These are phyloP conservation scores for Dacryopinax primogenitus DNA, from an alignment of 768 basidiomycete species.

Conservation along the genomic window DNA sequence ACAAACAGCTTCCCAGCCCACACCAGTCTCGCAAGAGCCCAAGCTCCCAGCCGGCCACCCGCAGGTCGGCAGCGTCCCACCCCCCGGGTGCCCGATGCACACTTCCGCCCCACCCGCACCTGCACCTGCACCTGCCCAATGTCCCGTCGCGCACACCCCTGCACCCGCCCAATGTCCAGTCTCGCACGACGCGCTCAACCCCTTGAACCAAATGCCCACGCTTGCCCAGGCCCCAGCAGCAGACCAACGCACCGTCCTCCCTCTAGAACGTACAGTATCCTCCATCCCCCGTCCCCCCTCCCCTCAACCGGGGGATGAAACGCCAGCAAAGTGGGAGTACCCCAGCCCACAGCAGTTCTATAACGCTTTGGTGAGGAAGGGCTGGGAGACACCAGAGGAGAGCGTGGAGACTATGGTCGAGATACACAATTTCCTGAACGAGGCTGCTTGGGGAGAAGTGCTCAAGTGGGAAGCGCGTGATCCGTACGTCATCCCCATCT, in stretches of 20 bases:
- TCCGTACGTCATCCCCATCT: conserved; percentile 33
- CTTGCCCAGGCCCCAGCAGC: conserved; percentile 56
- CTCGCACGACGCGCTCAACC: conserved; percentile 39
- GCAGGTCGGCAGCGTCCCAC: conserved; percentile 13
- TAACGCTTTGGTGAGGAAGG: conserved; percentile 90
- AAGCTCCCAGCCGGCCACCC: not conserved
- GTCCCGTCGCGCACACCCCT: conserved; percentile 10
- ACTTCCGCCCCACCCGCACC: conserved; percentile 6
- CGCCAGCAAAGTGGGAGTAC: conserved; percentile 61
- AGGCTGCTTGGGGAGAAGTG: conserved; percentile 92
- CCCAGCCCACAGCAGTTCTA: conserved; percentile 97
- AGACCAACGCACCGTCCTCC: conserved; percentile 45
- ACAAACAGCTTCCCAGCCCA: conserved; percentile 1
- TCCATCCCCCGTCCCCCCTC: conserved; percentile 60
- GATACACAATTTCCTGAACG: conserved; percentile 96
- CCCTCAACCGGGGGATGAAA: conserved; percentile 30
- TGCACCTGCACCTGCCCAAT: conserved; percentile 13
- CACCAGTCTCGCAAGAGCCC: not conserved
- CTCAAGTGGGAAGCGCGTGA: conserved; percentile 77
- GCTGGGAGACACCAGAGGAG: conserved; percentile 94
- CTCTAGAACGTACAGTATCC: conserved; percentile 61
- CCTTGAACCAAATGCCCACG: conserved; percentile 76
- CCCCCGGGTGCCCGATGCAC: conserved; percentile 25
- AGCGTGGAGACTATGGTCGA: conserved; percentile 94
- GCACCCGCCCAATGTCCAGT: conserved; percentile 31